These are phyloP conservation scores for Fonsecaea monophora DNA, from an alignment of 2,329 filamentous ascomycete species.

Conservation along the genomic window DNA sequence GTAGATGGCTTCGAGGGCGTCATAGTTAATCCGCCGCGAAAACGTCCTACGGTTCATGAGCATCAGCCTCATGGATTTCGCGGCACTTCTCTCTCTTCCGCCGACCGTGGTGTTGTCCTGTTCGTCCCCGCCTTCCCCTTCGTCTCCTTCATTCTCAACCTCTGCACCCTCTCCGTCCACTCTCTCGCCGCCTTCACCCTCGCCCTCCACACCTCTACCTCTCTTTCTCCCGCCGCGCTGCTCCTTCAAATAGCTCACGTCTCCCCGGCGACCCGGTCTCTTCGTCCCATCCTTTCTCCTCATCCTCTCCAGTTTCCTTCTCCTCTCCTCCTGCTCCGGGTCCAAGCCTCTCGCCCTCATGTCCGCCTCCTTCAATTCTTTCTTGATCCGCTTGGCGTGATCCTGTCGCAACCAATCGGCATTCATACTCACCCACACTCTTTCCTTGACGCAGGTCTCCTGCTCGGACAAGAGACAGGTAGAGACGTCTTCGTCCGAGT, in stretches of 20 bases:
- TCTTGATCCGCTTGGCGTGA: constrained; percentile 80
- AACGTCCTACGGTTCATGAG: constrained; percentile 38
- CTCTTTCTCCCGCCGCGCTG: constrained; percentile 46
- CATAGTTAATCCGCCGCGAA: constrained; percentile 39
- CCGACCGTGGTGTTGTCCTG: constrained; percentile 17
- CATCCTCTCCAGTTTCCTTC: constrained; percentile 44
- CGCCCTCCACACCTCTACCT: constrained; percentile 8
- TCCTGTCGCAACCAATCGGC: constrained; percentile 89
- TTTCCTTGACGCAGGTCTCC: constrained; percentile 83
- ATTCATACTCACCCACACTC: constrained; percentile 93
- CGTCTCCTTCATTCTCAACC: constrained; percentile 3
- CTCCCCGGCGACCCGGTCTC: constrained; percentile 54
- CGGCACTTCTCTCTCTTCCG: constrained; percentile 29
- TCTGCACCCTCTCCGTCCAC: constrained; percentile 15
- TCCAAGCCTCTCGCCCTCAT: constrained; percentile 49
- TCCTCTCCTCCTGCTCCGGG: constrained; percentile 40
- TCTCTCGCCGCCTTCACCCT: not conserved
- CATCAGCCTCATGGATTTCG: constrained; percentile 37
- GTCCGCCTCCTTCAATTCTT: constrained; percentile 66
- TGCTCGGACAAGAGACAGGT: constrained; percentile 76
- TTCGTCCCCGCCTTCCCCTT: constrained; percentile 12
- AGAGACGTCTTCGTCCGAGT: constrained; percentile 83
- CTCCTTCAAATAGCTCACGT: constrained; percentile 55
- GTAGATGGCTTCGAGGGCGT: constrained; percentile 37
- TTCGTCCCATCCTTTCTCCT: constrained; percentile 55